Conservation (phyloP, 495 filamentous ascomycete genomes). For the Penicillium subrubescens region DNA sequence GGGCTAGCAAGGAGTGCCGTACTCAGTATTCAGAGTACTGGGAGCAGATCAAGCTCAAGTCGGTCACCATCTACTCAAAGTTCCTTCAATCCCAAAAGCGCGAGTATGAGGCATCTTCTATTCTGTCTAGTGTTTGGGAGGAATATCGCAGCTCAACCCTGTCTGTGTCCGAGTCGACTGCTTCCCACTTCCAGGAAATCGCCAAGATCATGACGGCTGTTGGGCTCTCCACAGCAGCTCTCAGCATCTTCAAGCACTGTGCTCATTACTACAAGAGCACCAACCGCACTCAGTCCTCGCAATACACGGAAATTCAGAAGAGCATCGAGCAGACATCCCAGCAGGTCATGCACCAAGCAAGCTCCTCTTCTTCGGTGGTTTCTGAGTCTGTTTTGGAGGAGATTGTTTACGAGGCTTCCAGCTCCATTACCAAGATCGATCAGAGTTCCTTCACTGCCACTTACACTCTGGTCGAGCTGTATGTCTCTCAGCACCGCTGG, state of each 20-base stretch:
- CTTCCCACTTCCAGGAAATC: conserved; percentile 33
- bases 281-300: conserved; percentile 30
- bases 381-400: conserved; percentile 37
- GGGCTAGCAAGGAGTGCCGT: conserved; percentile 33
- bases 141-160: conserved; percentile 32
- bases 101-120: conserved; percentile 36
- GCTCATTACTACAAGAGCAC: conserved; percentile 32
- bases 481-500: conserved; percentile 40
- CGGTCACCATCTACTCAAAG: conserved; percentile 33
- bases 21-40: conserved; percentile 31
- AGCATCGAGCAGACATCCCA: conserved; percentile 23
- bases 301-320: conserved; percentile 34
- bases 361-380: conserved; percentile 25
- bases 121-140: conserved; percentile 40
- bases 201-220: conserved; percentile 40
- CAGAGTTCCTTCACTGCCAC: conserved; percentile 35
- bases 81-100: conserved; percentile 36
- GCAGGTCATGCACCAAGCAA: conserved; percentile 33
- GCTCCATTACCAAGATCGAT: conserved; percentile 25
- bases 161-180: conserved; percentile 26
- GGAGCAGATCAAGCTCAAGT: conserved; percentile 35
- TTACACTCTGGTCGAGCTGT: conserved; percentile 31
- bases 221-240: conserved; percentile 31
- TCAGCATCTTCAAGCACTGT: conserved; percentile 39
- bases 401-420: conserved; percentile 37